Conservation (phyloP, 192 early-diverging fungal species). For the Linnemannia exigua region DNA sequence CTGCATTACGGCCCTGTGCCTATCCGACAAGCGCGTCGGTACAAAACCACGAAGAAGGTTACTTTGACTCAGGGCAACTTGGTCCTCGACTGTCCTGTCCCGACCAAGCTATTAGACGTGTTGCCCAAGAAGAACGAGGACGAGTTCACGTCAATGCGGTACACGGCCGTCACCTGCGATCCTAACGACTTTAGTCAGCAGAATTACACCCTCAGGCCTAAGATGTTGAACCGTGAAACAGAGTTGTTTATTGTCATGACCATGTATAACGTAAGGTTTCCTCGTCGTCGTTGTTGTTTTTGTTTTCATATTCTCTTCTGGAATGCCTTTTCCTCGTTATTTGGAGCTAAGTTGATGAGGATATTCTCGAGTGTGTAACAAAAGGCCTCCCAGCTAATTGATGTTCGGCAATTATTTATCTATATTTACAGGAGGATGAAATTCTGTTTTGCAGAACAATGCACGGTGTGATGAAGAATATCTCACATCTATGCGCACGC, state of each 20-base stretch:
- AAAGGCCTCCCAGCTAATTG: background rate
- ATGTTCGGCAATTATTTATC: conserved; percentile 13
- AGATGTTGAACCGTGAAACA: conserved; percentile 79
- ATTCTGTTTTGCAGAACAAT: conserved; percentile 91
- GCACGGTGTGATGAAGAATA: conserved; percentile 91
- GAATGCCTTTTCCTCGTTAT: background rate
- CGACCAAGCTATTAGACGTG: conserved; percentile 63
- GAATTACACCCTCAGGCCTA: conserved; percentile 78
- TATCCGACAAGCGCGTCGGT: conserved; percentile 58
- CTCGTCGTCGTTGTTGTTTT: background rate
- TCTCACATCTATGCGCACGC: conserved; percentile 77
- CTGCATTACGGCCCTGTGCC: conserved; percentile 54
- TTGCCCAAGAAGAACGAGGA: conserved; percentile 63
- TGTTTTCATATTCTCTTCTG: background rate
- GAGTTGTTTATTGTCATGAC: conserved; percentile 95
- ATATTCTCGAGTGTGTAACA: conserved; percentile 3
- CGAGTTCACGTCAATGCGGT: conserved; percentile 79
- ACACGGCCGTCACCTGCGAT: conserved; percentile 80
- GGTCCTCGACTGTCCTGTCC: conserved; percentile 75
- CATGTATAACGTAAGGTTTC: conserved; percentile 79
- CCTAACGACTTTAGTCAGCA: conserved; percentile 71
- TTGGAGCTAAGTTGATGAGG: background rate
- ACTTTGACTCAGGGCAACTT: conserved; percentile 76
- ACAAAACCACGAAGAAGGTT: conserved; percentile 65
- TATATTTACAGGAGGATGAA: conserved; percentile 83